Evolutionary conservation across 2,329 filamentous ascomycete species (phyloP), one percentile per base, ranked within the genome.

Genomic region (Onygenales sp.): DNA sequence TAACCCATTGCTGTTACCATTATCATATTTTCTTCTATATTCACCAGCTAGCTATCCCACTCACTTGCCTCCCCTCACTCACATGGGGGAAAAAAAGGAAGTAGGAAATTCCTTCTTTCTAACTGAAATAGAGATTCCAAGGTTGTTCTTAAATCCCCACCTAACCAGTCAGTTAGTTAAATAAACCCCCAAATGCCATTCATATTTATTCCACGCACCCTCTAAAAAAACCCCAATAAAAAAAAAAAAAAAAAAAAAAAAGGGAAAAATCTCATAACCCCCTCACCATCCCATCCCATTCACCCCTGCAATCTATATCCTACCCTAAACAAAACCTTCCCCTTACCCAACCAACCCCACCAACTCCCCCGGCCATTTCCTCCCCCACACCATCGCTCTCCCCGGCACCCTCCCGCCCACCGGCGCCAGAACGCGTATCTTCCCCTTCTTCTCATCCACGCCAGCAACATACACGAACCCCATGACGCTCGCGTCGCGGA

Each of bases 401-500:
- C 86, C 82, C 0, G 89, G 89, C 55, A 95, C 77, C 55, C 87
- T 79, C 2, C 90, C 90, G 51, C 87, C 87, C 57, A 95, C 83
- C 1, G 93, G 93, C 14, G 88, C 85, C 55, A 98, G 73, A 17
- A 97, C 76, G 64, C 88, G 86, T 35, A 96, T 77, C 67, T 87
- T 87, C 60, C 83, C 83, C 68, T 87, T 87, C 61, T 86, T 85
- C 64, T 89, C 87, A 64, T 98, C 91, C 3, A 97, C 89, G 57
- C 95, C 89, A 0, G 89, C 86, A 13, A 97, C 87, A 64, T 95
- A 96, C 33, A 96, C 80, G 64, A 95, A 98, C 0, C 93, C 93
- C 79, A 94, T 86, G 33, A 97, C 84, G 53, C 85, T 86, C 7
- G 90, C 84, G 61, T 91, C 86, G 10, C 89, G 81, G 44, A 97